Percentiles rank a stretch among this genome's conserved stretches.
These are phyloP conservation scores for Crataegus laevigata DNA, from an alignment of 306 rosid genomes.

Conservation along the genomic window DNA sequence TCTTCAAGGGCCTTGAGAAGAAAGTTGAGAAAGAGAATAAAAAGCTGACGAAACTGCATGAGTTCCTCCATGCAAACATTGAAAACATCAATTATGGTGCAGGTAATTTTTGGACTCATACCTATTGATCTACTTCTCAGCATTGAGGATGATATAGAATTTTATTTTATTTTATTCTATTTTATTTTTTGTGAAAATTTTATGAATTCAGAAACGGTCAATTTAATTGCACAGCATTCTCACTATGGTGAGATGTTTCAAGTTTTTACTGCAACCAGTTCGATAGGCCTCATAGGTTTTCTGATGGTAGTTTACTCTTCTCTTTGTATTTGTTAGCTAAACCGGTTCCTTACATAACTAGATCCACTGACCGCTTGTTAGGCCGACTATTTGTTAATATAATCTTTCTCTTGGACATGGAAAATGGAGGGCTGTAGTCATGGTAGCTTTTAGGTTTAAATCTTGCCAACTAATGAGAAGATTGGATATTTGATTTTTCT, in stretches of 20 bases:
- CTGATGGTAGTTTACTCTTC: not conserved
- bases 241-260: not conserved
- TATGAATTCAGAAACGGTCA: not conserved
- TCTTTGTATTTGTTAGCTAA: not conserved
- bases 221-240: not conserved
- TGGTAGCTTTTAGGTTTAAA: not conserved
- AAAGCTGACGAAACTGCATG: slow-evolving; percentile 62
- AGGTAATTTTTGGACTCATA: slow-evolving; percentile 47
- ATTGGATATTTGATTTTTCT: not conserved
- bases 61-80: slow-evolving; percentile 79
- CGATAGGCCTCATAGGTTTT: not conserved
- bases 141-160: not conserved
- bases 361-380: not conserved
- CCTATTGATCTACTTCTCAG: slow-evolving; percentile 13
- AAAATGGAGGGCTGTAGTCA: not conserved
- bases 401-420: not conserved
- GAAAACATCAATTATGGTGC: slow-evolving; percentile 88
- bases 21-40: slow-evolving; percentile 67
- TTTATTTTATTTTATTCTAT: not conserved
- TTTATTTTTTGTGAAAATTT: not conserved
- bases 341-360: not conserved
- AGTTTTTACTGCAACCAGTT: not conserved
- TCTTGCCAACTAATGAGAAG: not conserved
- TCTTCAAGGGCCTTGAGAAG: slow-evolving; percentile 80
- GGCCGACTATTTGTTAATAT: not conserved